These are phyloP conservation scores for Aaosphaeria arxii DNA, from an alignment of 2,329 filamentous ascomycete species.

Conservation along the genomic window DNA sequence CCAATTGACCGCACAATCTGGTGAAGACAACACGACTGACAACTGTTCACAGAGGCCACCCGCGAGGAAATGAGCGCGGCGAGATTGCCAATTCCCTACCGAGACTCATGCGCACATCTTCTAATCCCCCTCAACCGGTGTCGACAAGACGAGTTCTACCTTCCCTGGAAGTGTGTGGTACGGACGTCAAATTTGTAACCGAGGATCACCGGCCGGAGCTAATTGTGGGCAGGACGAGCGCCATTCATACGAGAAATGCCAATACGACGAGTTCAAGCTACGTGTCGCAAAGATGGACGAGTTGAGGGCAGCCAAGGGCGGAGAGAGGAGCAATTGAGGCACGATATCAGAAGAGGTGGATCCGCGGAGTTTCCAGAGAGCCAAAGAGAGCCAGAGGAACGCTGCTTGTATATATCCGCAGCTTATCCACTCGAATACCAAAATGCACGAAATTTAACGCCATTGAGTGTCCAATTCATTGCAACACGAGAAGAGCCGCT, in stretches of 20 bases:
- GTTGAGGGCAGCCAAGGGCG: conserved; percentile 79
- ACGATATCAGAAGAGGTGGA: not conserved
- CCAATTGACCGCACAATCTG: conserved; percentile 16
- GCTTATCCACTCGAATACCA: conserved; percentile 5
- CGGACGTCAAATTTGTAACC: conserved; percentile 23
- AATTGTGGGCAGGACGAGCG: conserved; percentile 71
- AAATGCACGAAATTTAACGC: not conserved
- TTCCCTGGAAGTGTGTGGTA: conserved; percentile 98
- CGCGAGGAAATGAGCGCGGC: conserved; percentile 93
- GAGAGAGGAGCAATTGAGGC: conserved; percentile 75
- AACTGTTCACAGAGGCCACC: conserved; percentile 61
- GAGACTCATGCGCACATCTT: conserved; percentile 92
- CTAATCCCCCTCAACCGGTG: conserved; percentile 95
- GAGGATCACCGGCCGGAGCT: conserved; percentile 12
- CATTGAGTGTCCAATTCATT: too few species aligned
- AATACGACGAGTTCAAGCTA: conserved; percentile 98
- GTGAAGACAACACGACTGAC: conserved; percentile 26
- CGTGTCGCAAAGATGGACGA: conserved; percentile 98
- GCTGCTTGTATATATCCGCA: conserved; percentile 35
- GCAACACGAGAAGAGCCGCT: too few species aligned
- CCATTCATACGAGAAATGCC: conserved; percentile 98
- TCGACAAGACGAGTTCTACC: conserved; percentile 85
- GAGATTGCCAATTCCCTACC: conserved; percentile 82
- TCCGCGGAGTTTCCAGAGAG: not conserved
- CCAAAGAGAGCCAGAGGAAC: not conserved